phyloP scores from a whole-genome alignment of 495 filamentous ascomycete genomes.

The Aspergillus steynii region DNA sequence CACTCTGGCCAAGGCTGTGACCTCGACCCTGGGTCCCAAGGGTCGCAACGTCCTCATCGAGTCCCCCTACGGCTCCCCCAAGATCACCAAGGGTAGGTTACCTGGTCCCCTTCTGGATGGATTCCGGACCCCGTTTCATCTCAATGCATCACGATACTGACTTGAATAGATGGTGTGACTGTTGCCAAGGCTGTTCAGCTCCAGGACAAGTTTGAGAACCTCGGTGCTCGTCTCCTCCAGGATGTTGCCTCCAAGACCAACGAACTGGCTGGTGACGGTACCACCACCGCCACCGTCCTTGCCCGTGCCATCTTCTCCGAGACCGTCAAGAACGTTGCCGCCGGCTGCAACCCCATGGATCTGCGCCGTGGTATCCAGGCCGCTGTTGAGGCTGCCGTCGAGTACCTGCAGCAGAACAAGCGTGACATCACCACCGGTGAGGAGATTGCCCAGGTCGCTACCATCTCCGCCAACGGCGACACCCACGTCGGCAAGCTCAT shows the following conservation, averaged over 20 bases:
- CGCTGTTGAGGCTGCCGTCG: constrained; percentile 89
- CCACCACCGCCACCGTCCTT: constrained; percentile 94
- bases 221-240: constrained; percentile 93
- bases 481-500: constrained; percentile 93
- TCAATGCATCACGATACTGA: constrained; percentile 29
- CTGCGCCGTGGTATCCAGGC: constrained; percentile 94
- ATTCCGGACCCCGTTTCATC: constrained; percentile 10
- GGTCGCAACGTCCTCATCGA: constrained; percentile 98
- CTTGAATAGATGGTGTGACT: constrained; percentile 79
- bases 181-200: constrained; percentile 89
- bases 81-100: constrained; percentile 94
- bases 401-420: constrained; percentile 91
- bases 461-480: constrained; percentile 97
- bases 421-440: constrained; percentile 95
- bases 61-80: constrained; percentile 95
- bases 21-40: constrained; percentile 96
- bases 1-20: constrained; percentile 93
- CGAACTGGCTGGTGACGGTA: constrained; percentile 97
- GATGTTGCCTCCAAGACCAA: constrained; percentile 99
- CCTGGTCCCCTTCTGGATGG: not conserved
- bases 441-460: constrained; percentile 97
- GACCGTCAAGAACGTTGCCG: constrained; percentile 99
- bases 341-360: constrained; percentile 99
- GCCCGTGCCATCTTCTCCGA: constrained; percentile 99
- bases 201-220: constrained; percentile 99